phyloP scores from a whole-genome alignment of 352 stramenopile species.

The Pythium phragmiticola region DNA sequence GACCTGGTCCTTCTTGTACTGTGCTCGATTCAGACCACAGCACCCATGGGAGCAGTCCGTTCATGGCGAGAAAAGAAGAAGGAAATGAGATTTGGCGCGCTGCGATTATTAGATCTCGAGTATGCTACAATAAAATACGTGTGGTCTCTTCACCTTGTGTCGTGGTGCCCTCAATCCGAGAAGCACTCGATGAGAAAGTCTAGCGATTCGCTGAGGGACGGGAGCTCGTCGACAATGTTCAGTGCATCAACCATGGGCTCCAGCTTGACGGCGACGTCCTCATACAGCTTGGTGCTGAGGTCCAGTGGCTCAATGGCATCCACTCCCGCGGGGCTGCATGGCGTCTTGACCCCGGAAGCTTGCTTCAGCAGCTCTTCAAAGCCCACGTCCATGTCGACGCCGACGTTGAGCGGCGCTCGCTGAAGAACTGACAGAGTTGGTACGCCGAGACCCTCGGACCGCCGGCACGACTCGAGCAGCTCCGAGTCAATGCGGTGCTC shows the following conservation, averaged over 20 bases:
- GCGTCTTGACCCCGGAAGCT: not conserved
- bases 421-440: constrained; percentile 7
- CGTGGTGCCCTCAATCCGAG: constrained; percentile 11
- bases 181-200: constrained; percentile 23
- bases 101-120: not conserved
- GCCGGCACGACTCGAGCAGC: constrained; percentile 21
- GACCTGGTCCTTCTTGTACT: no score
- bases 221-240: constrained; percentile 1
- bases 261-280: constrained; percentile 3
- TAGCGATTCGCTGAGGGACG: constrained; percentile 19
- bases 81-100: constrained; percentile 1
- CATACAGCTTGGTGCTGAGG: not conserved
- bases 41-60: no score
- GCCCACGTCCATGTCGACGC: constrained; percentile 2
- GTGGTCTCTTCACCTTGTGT: not conserved
- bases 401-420: not conserved
- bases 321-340: constrained; percentile 10
- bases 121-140: constrained; percentile 25
- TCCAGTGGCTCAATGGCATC: constrained; percentile 14
- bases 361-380: constrained; percentile 20
- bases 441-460: constrained; percentile 6
- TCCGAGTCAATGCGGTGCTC: constrained; percentile 28
- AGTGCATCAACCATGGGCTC: not conserved
- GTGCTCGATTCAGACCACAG: no score
- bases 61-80: not conserved